Evolutionary conservation across 2,329 filamentous ascomycete species (phyloP).

Genomic region (Geosmithia flava): DNA sequence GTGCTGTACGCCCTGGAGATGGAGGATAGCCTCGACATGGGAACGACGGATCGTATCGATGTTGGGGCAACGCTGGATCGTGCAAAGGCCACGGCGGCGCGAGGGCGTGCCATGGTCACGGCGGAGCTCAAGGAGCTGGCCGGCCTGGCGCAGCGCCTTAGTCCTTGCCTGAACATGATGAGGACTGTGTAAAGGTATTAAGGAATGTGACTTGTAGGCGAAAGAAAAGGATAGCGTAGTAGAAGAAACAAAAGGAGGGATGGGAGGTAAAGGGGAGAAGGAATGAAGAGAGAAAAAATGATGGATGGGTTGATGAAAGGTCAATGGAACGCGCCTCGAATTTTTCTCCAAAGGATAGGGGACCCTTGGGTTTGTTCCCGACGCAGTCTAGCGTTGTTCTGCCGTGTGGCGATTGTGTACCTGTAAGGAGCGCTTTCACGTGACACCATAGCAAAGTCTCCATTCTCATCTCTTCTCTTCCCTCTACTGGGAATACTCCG

Average conservation of each 20-base stretch:
- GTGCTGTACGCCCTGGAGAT: slow-evolving; percentile 24
- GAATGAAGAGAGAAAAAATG: neutral
- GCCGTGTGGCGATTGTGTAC: too few species aligned
- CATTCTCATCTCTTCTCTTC: too few species aligned
- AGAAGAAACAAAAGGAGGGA: neutral
- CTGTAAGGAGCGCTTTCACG: neutral
- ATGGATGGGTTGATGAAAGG: neutral
- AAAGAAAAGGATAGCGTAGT: neutral
- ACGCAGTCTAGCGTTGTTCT: neutral
- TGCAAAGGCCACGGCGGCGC: slow-evolving; percentile 11
- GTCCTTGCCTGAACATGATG: slow-evolving; percentile 22
- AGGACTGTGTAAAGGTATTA: neutral
- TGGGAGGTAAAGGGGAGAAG: neutral
- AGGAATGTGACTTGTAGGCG: neutral
- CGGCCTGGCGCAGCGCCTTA: slow-evolving; percentile 25
- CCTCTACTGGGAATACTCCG: too few species aligned
- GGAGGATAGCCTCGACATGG: slow-evolving; percentile 10
- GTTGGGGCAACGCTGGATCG: slow-evolving; percentile 7
- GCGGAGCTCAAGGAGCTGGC: slow-evolving; percentile 17
- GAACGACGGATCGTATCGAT: slow-evolving; percentile 6
- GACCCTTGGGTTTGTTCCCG: neutral
- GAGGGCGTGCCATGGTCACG: slow-evolving; percentile 15
- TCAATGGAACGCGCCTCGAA: neutral
- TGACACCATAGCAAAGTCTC: neutral
- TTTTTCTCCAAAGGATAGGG: slow-evolving; percentile 1